Base-by-base conservation (phyloP, 2,329 filamentous ascomycete genomes). In the Pezicula rhizophila region DNA sequence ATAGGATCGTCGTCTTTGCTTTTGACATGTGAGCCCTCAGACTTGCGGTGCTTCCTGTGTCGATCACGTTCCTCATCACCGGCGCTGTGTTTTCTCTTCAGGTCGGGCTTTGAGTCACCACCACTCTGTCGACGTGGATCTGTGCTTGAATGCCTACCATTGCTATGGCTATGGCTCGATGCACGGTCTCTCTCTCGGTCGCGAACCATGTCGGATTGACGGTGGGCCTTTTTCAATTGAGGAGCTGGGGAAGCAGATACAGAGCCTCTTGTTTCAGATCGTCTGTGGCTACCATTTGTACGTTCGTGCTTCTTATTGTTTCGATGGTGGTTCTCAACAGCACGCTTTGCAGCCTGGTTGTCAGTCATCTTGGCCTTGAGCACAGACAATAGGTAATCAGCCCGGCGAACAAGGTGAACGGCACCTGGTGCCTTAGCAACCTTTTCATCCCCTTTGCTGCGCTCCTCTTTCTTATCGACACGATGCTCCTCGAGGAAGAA, bases 401-500 rank as follows among this genome's bases (percentile, higher is more conserved):
- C 88, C 51, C 93, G 87, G 42, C 93, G 89, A 47, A 97, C 92
- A 40, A 99, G 82, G 65, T 99, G 93, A 25, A 99, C 93, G 18
- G 93, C 92, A n/a, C 93, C 93, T 4, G 93, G 93, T 2, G 92
- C 95, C 62, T 95, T 95, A 33, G 88, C 87, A 15, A 76, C 76
- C 60, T 82, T 82, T 54, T 80, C 71, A 15, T 89, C 85, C 14
- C 73, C 80, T 61, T 89, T 89, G 61, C 76, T 87, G 33, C 93
- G 85, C 67, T 96, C 90, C 61, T 93, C 91, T 66, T 97, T 97
- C 71, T 95, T 93, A 66, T 95, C 93, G 15, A 97, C 92, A n/a
- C 92, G 87, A 66, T 97, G 91, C 67, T 99, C 95, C 65, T 99
- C 93, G 1, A 99, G 72, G 71, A 95, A 99, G 65, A 97, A 88